Conservation (phyloP, 2,329 filamentous ascomycete genomes). For the Stemphylium beticola region DNA sequence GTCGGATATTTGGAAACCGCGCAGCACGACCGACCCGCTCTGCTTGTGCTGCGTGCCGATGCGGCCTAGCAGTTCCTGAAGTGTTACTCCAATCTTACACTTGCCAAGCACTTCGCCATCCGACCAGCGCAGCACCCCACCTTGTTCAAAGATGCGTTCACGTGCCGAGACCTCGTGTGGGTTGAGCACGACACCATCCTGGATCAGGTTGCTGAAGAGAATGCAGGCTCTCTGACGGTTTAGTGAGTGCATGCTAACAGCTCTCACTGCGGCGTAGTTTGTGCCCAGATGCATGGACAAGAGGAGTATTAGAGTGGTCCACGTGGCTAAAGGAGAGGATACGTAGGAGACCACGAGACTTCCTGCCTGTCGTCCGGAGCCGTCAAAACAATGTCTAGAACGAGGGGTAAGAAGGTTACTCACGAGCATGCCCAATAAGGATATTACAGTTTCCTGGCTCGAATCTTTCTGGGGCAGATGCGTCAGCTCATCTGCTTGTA, state of each 20-base stretch:
- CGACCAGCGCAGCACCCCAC: constrained; percentile 68
- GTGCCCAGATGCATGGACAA: constrained; percentile 79
- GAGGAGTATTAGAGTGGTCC: constrained; percentile 73
- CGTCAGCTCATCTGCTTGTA: not conserved
- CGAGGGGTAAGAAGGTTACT: constrained; percentile 22
- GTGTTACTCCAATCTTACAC: constrained; percentile 60
- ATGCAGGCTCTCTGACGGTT: constrained; percentile 88
- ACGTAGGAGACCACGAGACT: constrained; percentile 81
- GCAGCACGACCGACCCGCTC: constrained; percentile 35
- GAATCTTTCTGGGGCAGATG: constrained; percentile 72
- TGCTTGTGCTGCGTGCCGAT: constrained; percentile 31
- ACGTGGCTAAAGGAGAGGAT: constrained; percentile 73
- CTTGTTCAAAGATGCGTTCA: constrained; percentile 66
- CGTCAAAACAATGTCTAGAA: not conserved
- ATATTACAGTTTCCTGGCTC: constrained; percentile 93
- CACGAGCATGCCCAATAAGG: constrained; percentile 81
- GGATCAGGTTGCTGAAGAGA: constrained; percentile 63
- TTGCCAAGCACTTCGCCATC: constrained; percentile 57
- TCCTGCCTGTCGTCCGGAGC: constrained; percentile 60
- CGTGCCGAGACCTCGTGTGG: constrained; percentile 68
- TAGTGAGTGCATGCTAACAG: constrained; percentile 81
- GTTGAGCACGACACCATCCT: constrained; percentile 57
- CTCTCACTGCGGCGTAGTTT: constrained; percentile 84
- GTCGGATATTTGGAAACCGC: constrained; percentile 51
- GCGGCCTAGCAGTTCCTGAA: constrained; percentile 46